These are phyloP conservation scores for Musa balbisiana DNA, from an alignment of 202 grass and related monocot genomes.

Conservation along the genomic window DNA sequence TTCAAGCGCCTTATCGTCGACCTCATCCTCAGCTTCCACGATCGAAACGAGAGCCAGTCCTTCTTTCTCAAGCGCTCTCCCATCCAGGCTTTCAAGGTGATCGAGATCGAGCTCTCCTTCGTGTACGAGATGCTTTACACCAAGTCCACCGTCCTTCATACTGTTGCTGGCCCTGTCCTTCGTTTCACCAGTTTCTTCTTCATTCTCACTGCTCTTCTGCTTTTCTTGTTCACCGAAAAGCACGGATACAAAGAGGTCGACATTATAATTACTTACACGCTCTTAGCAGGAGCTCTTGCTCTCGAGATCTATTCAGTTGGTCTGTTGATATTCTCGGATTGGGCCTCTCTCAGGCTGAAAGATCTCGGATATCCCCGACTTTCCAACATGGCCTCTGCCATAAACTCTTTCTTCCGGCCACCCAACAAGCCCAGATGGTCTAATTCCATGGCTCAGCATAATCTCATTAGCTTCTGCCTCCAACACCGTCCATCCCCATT, in stretches of 20 bases:
- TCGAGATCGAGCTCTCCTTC: conserved; percentile 44
- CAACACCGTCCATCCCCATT: background rate
- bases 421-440: conserved; percentile 35
- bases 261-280: conserved; percentile 21
- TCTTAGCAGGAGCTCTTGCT: conserved; percentile 33
- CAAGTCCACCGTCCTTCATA: conserved; percentile 31
- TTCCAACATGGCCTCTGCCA: background rate
- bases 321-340: conserved; percentile 24
- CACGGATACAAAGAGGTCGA: background rate
- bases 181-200: conserved; percentile 20
- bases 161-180: conserved; percentile 15
- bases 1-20: conserved; percentile 53
- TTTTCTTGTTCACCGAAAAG: conserved; percentile 27
- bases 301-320: conserved; percentile 26
- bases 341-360: conserved; percentile 33
- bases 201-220: background rate
- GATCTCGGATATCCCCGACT: background rate
- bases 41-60: conserved; percentile 32
- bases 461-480: conserved; percentile 36
- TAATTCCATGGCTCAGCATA: conserved; percentile 39
- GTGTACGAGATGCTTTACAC: conserved; percentile 54
- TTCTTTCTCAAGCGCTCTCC: conserved; percentile 25
- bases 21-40: conserved; percentile 47
- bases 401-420: conserved; percentile 18
- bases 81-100: conserved; percentile 32